These are phyloP conservation scores for Leccinum olivaceopallidum DNA, from an alignment of 768 basidiomycete genomes.

Conservation along the genomic window DNA sequence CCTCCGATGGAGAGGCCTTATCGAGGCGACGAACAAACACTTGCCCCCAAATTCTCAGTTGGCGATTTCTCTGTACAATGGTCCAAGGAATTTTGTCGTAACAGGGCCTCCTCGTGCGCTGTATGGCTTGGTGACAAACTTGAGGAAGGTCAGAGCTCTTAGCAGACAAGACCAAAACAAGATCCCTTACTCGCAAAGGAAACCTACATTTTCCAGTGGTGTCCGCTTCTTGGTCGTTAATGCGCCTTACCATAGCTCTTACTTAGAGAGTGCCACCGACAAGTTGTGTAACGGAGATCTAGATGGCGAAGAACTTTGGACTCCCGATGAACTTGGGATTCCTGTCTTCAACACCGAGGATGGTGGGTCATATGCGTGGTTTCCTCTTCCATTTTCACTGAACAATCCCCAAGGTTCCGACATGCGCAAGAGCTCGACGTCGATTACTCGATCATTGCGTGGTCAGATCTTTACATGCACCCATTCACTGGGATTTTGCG, in stretches of 20 bases:
- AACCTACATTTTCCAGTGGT: slow-evolving; percentile 36
- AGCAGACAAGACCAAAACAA: slow-evolving; percentile 73
- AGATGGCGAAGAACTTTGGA: slow-evolving; percentile 72
- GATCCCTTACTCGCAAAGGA: slow-evolving; percentile 56
- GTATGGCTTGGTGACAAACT: slow-evolving; percentile 30
- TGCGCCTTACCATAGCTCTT: slow-evolving; percentile 76
- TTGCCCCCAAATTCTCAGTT: slow-evolving; percentile 78
- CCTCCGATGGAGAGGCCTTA: slow-evolving; percentile 15
- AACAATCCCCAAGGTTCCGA: slow-evolving; percentile 64
- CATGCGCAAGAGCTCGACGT: slow-evolving; percentile 62
- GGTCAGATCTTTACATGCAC: slow-evolving; percentile 88
- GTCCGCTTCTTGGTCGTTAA: too few relatives aligned
- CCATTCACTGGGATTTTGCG: slow-evolving; percentile 92
- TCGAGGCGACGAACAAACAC: slow-evolving; percentile 85
- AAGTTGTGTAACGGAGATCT: slow-evolving; percentile 78
- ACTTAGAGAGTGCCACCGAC: slow-evolving; percentile 72
- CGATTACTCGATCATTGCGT: slow-evolving; percentile 84
- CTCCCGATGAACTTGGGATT: slow-evolving; percentile 67
- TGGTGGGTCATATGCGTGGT: slow-evolving; percentile 52
- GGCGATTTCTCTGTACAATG: slow-evolving; percentile 89
- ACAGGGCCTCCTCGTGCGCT: slow-evolving; percentile 83
- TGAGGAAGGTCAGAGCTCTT: slow-evolving; percentile 63
- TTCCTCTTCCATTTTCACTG: slow-evolving; percentile 23
- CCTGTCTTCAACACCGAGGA: slow-evolving; percentile 92
- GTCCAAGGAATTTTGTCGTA: slow-evolving; percentile 86